Percentiles rank a stretch among this genome's conserved stretches.
These are phyloP conservation scores for Colletotrichum simmondsii DNA, from an alignment of 2,329 filamentous ascomycete genomes.

Conservation along the genomic window DNA sequence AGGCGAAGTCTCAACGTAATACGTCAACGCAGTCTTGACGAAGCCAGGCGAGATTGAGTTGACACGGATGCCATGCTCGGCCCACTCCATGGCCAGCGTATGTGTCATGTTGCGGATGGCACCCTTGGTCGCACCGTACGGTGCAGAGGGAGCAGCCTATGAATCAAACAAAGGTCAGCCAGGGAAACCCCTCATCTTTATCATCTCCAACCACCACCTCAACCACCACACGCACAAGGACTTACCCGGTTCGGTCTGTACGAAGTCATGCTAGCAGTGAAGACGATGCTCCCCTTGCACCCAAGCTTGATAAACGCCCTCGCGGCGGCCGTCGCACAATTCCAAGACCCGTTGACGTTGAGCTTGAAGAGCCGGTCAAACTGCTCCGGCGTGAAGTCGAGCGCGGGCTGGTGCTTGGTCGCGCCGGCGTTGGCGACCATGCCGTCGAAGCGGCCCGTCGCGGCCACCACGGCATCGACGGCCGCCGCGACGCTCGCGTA, in stretches of 20 bases:
- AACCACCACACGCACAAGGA: conserved; percentile 14
- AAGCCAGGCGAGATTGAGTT: conserved; percentile 59
- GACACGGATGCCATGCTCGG: conserved; percentile 56
- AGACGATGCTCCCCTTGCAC: conserved; percentile 51
- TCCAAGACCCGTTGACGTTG: conserved; percentile 58
- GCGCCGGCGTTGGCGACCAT: conserved; percentile 45
- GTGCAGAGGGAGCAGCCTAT: conserved; percentile 59
- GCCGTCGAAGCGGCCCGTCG: conserved; percentile 54
- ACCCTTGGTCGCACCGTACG: conserved; percentile 57
- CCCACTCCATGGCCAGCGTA: conserved; percentile 59
- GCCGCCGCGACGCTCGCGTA: conserved; percentile 52
- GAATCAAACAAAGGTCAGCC: not conserved
- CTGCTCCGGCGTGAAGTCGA: conserved; percentile 47
- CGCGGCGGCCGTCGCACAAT: conserved; percentile 57
- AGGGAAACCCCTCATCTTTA: no score
- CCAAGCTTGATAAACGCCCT: conserved; percentile 50
- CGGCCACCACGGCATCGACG: conserved; percentile 51
- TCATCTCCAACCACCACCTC: no score
- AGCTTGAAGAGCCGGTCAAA: conserved; percentile 44
- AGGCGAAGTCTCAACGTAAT: conserved; percentile 60
- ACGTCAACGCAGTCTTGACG: conserved; percentile 57
- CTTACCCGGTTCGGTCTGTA: conserved; percentile 56
- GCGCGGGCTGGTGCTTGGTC: conserved; percentile 46
- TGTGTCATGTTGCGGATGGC: conserved; percentile 53
- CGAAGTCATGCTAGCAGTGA: conserved; percentile 59